Percentiles rank a stretch among this genome's conserved stretches.
Evolutionary conservation across 2,329 filamentous ascomycete species (phyloP).

Genomic region (Pestalotiopsis sp.): DNA sequence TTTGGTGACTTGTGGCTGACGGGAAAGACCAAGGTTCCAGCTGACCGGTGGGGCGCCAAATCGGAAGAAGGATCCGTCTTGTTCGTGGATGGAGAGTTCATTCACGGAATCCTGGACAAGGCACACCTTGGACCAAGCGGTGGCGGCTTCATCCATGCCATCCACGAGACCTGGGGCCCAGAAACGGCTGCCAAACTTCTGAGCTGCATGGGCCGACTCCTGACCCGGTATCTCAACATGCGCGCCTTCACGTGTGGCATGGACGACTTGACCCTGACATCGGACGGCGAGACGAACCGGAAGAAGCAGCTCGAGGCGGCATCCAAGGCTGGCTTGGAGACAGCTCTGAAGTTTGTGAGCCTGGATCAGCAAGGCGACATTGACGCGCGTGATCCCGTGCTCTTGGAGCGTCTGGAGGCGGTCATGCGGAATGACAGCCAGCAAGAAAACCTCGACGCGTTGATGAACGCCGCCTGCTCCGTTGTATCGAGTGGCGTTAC

Average conservation of each 20-base stretch:
- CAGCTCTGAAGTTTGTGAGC: slow-evolving; percentile 87
- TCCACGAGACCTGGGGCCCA: slow-evolving; percentile 93
- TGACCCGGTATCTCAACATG: slow-evolving; percentile 91
- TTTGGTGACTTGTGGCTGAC: slow-evolving; percentile 78
- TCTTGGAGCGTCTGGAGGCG: slow-evolving; percentile 80
- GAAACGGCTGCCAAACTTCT: slow-evolving; percentile 84
- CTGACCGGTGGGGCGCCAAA: slow-evolving; percentile 77
- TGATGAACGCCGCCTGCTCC: slow-evolving; percentile 74
- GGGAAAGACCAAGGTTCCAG: slow-evolving; percentile 77
- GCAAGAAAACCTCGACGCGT: slow-evolving; percentile 84
- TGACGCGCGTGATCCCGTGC: slow-evolving; percentile 66
- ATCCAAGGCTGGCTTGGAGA: slow-evolving; percentile 70
- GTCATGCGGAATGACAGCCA: slow-evolving; percentile 90
- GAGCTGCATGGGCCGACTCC: slow-evolving; percentile 83
- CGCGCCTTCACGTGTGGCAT: slow-evolving; percentile 96
- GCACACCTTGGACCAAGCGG: slow-evolving; percentile 87
- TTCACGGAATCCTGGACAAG: slow-evolving; percentile 93
- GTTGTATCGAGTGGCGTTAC: slow-evolving; percentile 80
- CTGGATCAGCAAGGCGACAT: slow-evolving; percentile 62
- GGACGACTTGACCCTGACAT: slow-evolving; percentile 87
- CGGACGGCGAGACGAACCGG: slow-evolving; percentile 73
- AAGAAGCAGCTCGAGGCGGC: slow-evolving; percentile 70
- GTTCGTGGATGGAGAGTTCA: slow-evolving; percentile 83
- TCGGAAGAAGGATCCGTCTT: slow-evolving; percentile 80
- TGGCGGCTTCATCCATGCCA: slow-evolving; percentile 86